Evolutionary conservation across 306 rosid genomes (phyloP).

Genomic region (Ceratonia siliqua): DNA sequence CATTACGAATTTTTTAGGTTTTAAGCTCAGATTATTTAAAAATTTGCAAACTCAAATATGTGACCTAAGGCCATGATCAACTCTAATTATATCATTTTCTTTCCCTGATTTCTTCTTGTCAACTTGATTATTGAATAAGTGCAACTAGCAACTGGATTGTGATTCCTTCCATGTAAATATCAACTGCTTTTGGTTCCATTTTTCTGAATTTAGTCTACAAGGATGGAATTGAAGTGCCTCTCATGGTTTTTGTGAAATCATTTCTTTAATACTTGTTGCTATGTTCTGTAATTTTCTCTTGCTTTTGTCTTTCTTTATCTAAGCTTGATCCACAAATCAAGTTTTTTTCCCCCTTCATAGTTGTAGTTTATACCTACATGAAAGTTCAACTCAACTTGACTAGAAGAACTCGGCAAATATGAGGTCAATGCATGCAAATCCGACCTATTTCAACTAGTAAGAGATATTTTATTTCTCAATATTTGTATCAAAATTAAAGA

Average conservation of each 20-base stretch:
- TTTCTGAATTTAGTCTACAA: slow-evolving; percentile 6
- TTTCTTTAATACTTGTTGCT: not conserved
- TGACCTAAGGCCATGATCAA: too few species aligned
- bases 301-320: not conserved
- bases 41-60: too few species aligned
- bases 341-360: not conserved
- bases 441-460: not conserved
- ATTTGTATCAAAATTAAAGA: too few species aligned
- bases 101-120: not conserved
- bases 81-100: slow-evolving; percentile 22
- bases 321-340: not conserved
- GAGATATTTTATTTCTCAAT: too few species aligned
- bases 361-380: slow-evolving; percentile 7
- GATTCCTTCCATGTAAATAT: slow-evolving; percentile 3
- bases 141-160: slow-evolving; percentile 2
- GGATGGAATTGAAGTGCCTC: not conserved
- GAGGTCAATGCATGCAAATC: slow-evolving; percentile 23
- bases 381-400: slow-evolving; percentile 30
- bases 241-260: not conserved
- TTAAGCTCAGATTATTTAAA: too few species aligned
- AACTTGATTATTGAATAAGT: slow-evolving; percentile 2
- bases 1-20: too few species aligned
- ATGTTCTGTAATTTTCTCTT: not conserved
- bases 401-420: not conserved
- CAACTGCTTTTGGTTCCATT: slow-evolving; percentile 4